These are phyloP conservation scores for Coniferiporia weirii DNA, from an alignment of 1,284 basidiomycete species.

Conservation along the genomic window DNA sequence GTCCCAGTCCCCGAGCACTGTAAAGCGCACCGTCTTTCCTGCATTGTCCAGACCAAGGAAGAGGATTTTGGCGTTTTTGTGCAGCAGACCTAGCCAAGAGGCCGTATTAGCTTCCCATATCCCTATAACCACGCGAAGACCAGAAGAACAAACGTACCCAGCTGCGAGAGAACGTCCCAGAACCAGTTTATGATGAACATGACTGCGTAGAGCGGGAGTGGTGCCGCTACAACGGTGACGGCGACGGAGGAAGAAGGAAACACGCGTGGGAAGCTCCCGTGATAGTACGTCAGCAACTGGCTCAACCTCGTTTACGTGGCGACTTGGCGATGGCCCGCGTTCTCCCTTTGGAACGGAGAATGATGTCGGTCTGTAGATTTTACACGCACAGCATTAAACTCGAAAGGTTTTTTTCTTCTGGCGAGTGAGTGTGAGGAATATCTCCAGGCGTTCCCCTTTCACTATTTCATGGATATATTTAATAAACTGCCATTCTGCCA, in stretches of 20 bases:
- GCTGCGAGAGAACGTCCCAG: conserved; percentile 87
- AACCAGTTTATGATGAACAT: conserved; percentile 95
- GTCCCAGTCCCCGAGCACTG: not conserved
- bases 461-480: too few species aligned
- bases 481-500: too few species aligned
- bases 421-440: too few species aligned
- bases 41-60: conserved; percentile 99
- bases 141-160: conserved; percentile 49
- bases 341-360: too few species aligned
- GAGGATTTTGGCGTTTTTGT: conserved; percentile 99
- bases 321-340: too few species aligned
- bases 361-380: too few species aligned
- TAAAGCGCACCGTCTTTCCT: conserved; percentile 86
- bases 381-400: too few species aligned
- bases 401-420: too few species aligned
- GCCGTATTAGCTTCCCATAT: conserved; percentile 1
- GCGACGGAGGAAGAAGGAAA: not conserved
- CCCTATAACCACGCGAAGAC: not conserved
- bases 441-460: too few species aligned
- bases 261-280: conserved; percentile 2
- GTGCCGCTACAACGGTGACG: not conserved
- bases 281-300: not conserved
- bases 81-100: conserved; percentile 69
- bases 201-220: conserved; percentile 19
- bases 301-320: not conserved